phyloP scores from a whole-genome alignment of 495 filamentous ascomycete genomes.

The Halenospora varia region DNA sequence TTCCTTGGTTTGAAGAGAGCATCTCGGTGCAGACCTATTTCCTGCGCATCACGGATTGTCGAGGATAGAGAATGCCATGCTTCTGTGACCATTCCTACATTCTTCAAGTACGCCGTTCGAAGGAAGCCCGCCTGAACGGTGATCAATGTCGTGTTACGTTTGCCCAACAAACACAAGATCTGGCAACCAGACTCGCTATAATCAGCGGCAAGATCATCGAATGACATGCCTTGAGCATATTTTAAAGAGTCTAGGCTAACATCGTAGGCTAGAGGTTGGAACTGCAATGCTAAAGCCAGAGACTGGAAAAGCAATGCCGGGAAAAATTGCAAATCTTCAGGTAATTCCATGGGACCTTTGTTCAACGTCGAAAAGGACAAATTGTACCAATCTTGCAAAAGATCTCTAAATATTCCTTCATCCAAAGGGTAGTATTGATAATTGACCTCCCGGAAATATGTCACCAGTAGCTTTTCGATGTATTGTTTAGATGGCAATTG shows the following conservation, averaged over 20 bases:
- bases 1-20: slow-evolving; percentile 33
- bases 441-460: slow-evolving; percentile 57
- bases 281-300: slow-evolving; percentile 49
- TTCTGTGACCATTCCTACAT: slow-evolving; percentile 47
- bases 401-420: slow-evolving; percentile 41
- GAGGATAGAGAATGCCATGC: slow-evolving; percentile 57
- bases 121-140: slow-evolving; percentile 55
- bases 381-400: slow-evolving; percentile 47
- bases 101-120: slow-evolving; percentile 45
- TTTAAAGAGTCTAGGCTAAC: slow-evolving; percentile 47
- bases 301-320: slow-evolving; percentile 56
- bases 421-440: slow-evolving; percentile 57
- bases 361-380: slow-evolving; percentile 43
- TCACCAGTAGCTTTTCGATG: slow-evolving; percentile 46
- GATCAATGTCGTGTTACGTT: slow-evolving; percentile 48
- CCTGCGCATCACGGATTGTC: slow-evolving; percentile 57
- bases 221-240: slow-evolving; percentile 54
- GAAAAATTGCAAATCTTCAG: slow-evolving; percentile 43
- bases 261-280: slow-evolving; percentile 43
- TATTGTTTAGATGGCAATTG: slow-evolving; percentile 49
- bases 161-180: slow-evolving; percentile 48
- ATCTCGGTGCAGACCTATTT: slow-evolving; percentile 54
- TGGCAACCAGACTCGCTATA: slow-evolving; percentile 54
- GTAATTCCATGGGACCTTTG: slow-evolving; percentile 36
- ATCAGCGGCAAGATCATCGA: slow-evolving; percentile 52